Conservation (phyloP, 352 stramenopile genomes). For the Blastocystis sp. region DNA sequence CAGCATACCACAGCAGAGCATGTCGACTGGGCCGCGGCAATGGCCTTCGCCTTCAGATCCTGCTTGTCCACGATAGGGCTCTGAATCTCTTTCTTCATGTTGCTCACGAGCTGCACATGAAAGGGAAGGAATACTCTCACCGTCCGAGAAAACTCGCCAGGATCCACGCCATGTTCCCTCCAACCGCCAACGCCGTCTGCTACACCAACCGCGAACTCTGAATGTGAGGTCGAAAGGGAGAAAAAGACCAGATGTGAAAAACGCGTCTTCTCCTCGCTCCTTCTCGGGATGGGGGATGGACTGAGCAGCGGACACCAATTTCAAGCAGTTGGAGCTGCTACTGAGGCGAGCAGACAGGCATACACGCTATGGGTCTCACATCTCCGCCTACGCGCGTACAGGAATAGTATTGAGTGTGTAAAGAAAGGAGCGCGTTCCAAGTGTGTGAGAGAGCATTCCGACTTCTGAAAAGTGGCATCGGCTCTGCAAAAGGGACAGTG, state of each 20-base stretch:
- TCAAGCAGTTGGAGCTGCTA: not conserved
- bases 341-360: not conserved
- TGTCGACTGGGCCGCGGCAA: constrained; percentile 1
- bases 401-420: not conserved
- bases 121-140: not conserved
- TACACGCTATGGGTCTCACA: not conserved
- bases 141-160: constrained; percentile 33
- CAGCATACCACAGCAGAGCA: not conserved
- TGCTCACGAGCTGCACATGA: constrained; percentile 10
- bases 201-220: constrained; percentile 22
- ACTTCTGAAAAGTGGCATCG: not conserved
- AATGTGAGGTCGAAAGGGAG: not conserved
- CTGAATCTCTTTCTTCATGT: constrained; percentile 14
- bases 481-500: too few relatives aligned
- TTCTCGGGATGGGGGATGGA: constrained; percentile 51
- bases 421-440: not conserved
- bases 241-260: constrained; percentile 5
- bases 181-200: constrained; percentile 30
- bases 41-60: constrained; percentile 46
- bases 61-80: not conserved
- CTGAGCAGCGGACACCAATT: constrained; percentile 15
- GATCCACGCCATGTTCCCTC: constrained; percentile 36
- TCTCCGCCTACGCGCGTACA: not conserved
- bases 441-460: not conserved
- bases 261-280: constrained; percentile 34